Evolutionary conservation across 2,329 filamentous ascomycete genomes (phyloP).

Genomic region (Epichloe hybrida): DNA sequence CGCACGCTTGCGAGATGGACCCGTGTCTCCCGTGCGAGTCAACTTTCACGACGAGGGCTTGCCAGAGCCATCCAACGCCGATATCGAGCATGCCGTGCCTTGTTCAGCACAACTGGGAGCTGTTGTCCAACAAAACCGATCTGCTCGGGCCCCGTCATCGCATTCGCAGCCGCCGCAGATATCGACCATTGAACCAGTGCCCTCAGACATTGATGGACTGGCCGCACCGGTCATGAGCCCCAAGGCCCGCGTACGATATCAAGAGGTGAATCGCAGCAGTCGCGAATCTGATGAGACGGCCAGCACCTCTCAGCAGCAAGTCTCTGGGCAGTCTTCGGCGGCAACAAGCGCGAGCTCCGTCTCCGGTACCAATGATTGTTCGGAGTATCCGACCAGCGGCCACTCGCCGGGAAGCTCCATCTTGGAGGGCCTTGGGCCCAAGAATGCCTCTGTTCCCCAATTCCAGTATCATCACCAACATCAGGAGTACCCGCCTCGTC

Average conservation of each 20-base stretch:
- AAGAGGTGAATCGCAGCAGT: conserved; percentile 32
- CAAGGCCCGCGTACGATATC: conserved; percentile 17
- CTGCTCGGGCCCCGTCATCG: not conserved
- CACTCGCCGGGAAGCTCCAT: conserved; percentile 37
- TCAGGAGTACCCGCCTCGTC: conserved; percentile 27
- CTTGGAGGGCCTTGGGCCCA: conserved; percentile 28
- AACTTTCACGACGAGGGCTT: conserved; percentile 40
- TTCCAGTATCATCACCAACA: conserved; percentile 52
- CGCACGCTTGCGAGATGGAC: conserved; percentile 34
- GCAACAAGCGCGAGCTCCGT: conserved; percentile 44
- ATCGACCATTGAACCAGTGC: not conserved
- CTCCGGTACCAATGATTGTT: conserved; percentile 34
- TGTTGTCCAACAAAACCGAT: conserved; percentile 2
- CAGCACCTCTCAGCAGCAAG: conserved; percentile 33
- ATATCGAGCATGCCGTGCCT: conserved; percentile 30
- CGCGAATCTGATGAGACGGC: conserved; percentile 39
- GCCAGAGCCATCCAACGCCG: conserved; percentile 36
- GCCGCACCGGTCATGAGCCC: conserved; percentile 18
- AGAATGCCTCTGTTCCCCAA: conserved; percentile 35
- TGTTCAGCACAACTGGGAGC: conserved; percentile 14
- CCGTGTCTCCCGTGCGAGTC: conserved; percentile 42
- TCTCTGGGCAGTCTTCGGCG: conserved; percentile 38
- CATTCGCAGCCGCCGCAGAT: not conserved
- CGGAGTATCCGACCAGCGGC: conserved; percentile 30
- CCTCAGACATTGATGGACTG: conserved; percentile 4